phyloP scores from a whole-genome alignment of 192 early-diverging fungal genomes.

The Gamsiella multidivaricata region DNA sequence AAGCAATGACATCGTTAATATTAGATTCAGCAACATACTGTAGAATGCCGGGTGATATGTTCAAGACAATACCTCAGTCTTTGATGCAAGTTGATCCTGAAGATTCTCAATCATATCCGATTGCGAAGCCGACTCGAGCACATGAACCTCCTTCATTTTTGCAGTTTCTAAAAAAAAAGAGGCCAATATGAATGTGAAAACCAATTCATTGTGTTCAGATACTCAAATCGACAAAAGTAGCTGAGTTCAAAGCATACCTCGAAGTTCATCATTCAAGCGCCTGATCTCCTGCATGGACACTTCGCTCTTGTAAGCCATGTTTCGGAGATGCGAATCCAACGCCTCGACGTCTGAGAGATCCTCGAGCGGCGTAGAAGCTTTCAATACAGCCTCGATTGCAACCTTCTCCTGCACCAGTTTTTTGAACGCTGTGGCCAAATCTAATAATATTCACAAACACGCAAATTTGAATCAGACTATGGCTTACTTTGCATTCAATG shows the following conservation, averaged over 20 bases:
- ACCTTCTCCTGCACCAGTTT: conserved; percentile 54
- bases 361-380: conserved; percentile 47
- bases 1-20: not conserved
- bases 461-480: no score
- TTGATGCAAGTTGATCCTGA: conserved; percentile 40
- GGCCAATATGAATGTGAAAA: not conserved
- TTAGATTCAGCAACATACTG: no score
- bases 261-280: conserved; percentile 40
- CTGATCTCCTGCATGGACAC: conserved; percentile 57
- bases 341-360: conserved; percentile 52
- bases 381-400: conserved; percentile 49
- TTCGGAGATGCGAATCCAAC: conserved; percentile 52
- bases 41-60: not conserved
- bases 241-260: conserved; percentile 7
- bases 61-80: conserved; percentile 35
- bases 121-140: conserved; percentile 34
- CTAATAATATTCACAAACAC: conserved; percentile 17
- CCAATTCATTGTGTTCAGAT: not conserved
- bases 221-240: not conserved
- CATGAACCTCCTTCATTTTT: conserved; percentile 50
- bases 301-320: conserved; percentile 54
- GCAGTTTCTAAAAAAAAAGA: conserved; percentile 29
- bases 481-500: no score
- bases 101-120: conserved; percentile 55
- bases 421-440: conserved; percentile 48